A percentile compares a stretch with the other conserved stretches of the same genome.
Evolutionary conservation across 2,329 filamentous ascomycete species (phyloP).

Genomic region (Leptosphaerulina australis): DNA sequence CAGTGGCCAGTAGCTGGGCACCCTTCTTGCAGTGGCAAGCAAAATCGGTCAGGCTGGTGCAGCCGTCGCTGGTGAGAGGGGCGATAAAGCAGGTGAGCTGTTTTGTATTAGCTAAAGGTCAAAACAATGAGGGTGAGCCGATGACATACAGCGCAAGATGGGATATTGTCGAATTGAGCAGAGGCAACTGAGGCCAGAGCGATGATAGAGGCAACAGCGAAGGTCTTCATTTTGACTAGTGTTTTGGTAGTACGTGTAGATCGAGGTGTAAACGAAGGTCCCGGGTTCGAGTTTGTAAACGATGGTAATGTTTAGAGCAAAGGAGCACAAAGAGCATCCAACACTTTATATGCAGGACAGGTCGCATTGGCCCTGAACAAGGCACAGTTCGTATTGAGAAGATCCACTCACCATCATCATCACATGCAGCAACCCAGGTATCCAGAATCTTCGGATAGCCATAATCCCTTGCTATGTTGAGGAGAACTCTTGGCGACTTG

Average conservation of each 20-base stretch:
- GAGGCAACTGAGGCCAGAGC: slow-evolving; percentile 53
- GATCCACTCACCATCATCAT: slow-evolving; percentile 25
- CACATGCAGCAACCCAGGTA: slow-evolving; percentile 28
- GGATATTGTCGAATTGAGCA: slow-evolving; percentile 55
- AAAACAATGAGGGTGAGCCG: not conserved
- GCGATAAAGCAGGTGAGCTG: slow-evolving; percentile 56
- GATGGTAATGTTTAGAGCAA: not conserved
- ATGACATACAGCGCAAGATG: slow-evolving; percentile 54
- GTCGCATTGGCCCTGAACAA: slow-evolving; percentile 19
- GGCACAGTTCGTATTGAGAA: slow-evolving; percentile 21
- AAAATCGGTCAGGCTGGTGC: slow-evolving; percentile 55
- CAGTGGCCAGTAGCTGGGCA: slow-evolving; percentile 46
- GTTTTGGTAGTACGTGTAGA: not conserved
- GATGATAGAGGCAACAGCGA: slow-evolving; percentile 47
- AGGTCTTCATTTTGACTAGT: slow-evolving; percentile 48
- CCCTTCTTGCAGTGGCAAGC: slow-evolving; percentile 53
- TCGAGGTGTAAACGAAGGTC: not conserved
- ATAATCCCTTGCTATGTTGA: slow-evolving; percentile 17
- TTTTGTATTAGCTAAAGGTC: slow-evolving; percentile 24
- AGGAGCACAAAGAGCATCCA: not conserved
- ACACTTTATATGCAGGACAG: slow-evolving; percentile 28
- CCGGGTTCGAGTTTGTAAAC: not conserved
- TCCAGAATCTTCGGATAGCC: slow-evolving; percentile 23
- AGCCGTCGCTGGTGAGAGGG: slow-evolving; percentile 53
- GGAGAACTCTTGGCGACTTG: slow-evolving; percentile 2